phyloP scores from a whole-genome alignment of 345 rosid species.

The Salix brachista region DNA sequence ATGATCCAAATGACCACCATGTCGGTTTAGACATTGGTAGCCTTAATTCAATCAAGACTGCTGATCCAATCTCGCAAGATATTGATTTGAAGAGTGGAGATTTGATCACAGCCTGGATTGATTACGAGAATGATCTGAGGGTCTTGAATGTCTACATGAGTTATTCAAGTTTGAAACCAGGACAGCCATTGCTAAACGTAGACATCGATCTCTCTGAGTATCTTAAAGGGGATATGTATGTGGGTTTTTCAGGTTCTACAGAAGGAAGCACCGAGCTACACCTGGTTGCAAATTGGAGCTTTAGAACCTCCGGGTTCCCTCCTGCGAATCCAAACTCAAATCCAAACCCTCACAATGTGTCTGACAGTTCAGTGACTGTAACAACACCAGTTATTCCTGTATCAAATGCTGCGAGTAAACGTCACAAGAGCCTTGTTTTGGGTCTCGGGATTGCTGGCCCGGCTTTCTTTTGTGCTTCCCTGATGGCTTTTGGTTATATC shows the following conservation, averaged over 20 bases:
- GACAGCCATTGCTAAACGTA: conserved; percentile 48
- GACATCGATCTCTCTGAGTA: conserved; percentile 58
- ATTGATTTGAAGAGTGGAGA: conserved; percentile 79
- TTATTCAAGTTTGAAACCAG: conserved; percentile 54
- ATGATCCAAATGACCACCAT: conserved; percentile 70
- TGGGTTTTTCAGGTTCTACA: conserved; percentile 87
- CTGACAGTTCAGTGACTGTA: conserved; percentile 51
- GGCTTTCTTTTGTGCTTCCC: conserved; percentile 57
- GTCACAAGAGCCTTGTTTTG: conserved; percentile 48
- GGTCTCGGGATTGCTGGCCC: conserved; percentile 80
- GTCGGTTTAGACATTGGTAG: conserved; percentile 71
- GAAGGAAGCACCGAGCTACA: conserved; percentile 96
- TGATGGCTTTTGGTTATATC: conserved; percentile 56
- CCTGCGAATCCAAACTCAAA: conserved; percentile 41
- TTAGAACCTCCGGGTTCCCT: conserved; percentile 57
- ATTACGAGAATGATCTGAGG: conserved; percentile 71
- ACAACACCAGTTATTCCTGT: conserved; percentile 32
- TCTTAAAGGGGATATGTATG: conserved; percentile 55
- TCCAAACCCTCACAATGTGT: conserved; percentile 63
- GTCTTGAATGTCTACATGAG: conserved; percentile 64
- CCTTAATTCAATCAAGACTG: conserved; percentile 63
- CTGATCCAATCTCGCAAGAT: conserved; percentile 39
- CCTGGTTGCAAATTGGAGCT: conserved; percentile 69
- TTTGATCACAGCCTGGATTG: conserved; percentile 69
- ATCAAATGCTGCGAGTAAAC: conserved; percentile 35